These are phyloP conservation scores for Capronia coronata DNA, from an alignment of 2,329 filamentous ascomycete genomes.

Conservation along the genomic window DNA sequence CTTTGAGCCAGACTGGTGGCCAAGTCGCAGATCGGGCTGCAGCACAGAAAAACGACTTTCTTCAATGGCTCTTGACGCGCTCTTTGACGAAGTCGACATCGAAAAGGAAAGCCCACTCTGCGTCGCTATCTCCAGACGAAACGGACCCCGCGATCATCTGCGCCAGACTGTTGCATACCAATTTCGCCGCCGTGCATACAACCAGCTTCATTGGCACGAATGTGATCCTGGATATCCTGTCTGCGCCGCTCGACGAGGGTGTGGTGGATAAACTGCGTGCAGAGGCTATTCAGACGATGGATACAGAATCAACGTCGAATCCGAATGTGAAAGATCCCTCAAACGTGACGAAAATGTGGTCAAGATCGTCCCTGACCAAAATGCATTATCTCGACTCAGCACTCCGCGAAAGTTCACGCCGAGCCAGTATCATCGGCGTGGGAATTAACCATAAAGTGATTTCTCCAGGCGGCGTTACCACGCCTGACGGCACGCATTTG, in stretches of 20 bases:
- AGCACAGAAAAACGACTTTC: conserved; percentile 46
- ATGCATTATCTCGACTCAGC: conserved; percentile 39
- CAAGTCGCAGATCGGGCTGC: too few species aligned
- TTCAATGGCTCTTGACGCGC: conserved; percentile 45
- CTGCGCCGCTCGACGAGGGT: conserved; percentile 30
- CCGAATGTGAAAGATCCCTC: not conserved
- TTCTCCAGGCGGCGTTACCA: conserved; percentile 25
- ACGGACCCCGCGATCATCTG: conserved; percentile 44
- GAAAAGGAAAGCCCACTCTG: not conserved
- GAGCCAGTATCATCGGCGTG: conserved; percentile 37
- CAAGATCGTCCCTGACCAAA: conserved; percentile 34
- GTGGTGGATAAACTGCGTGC: conserved; percentile 29
- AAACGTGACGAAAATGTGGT: conserved; percentile 31
- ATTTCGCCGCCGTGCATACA: conserved; percentile 33
- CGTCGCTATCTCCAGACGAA: conserved; percentile 32
- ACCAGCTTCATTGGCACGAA: conserved; percentile 31
- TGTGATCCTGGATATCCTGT: conserved; percentile 30
- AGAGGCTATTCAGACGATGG: conserved; percentile 23
- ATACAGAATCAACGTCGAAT: not conserved
- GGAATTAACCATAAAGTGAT: conserved; percentile 29
- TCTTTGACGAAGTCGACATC: not conserved
- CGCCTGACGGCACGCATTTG: conserved; percentile 41
- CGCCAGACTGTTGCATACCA: conserved; percentile 48
- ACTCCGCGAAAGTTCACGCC: conserved; percentile 40
- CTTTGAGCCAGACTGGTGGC: too few species aligned